These are phyloP conservation scores for Yamadazyma sp. DNA, from an alignment of 805 yeast genomes.

Conservation along the genomic window DNA sequence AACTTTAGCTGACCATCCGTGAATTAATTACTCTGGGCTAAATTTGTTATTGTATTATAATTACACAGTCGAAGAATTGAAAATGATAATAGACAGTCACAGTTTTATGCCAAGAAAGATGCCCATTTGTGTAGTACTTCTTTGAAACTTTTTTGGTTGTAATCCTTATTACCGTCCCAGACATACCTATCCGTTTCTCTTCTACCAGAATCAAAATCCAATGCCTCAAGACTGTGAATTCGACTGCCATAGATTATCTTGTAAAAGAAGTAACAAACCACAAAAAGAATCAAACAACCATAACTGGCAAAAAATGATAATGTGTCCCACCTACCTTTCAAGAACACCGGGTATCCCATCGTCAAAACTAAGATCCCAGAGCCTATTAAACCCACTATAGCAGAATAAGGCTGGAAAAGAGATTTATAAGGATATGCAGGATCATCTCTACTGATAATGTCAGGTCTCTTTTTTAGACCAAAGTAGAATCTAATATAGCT, in stretches of 20 bases:
- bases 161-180: constrained; percentile 72
- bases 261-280: constrained; percentile 52
- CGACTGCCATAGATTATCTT: constrained; percentile 61
- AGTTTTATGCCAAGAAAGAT: constrained; percentile 29
- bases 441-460: constrained; percentile 62
- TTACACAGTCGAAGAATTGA: constrained; percentile 7
- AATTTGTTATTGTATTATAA: no score
- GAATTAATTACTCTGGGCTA: no score
- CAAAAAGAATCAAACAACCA: constrained; percentile 57
- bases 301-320: constrained; percentile 65
- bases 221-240: constrained; percentile 64
- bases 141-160: constrained; percentile 31
- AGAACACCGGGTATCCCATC: constrained; percentile 64
- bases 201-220: constrained; percentile 82
- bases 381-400: constrained; percentile 60
- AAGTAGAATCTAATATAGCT: constrained; percentile 63
- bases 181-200: constrained; percentile 77
- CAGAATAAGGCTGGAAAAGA: constrained; percentile 68
- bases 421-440: constrained; percentile 66
- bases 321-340: constrained; percentile 57
- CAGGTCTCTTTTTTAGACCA: constrained; percentile 61
- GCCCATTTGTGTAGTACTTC: constrained; percentile 33
- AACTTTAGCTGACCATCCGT: not conserved
- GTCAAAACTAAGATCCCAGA: constrained; percentile 50
- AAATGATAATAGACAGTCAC: not conserved